Evolutionary conservation across 345 rosid species (phyloP), one percentile per base, ranked within the genome.

Genomic region (Corchorus capsularis): DNA sequence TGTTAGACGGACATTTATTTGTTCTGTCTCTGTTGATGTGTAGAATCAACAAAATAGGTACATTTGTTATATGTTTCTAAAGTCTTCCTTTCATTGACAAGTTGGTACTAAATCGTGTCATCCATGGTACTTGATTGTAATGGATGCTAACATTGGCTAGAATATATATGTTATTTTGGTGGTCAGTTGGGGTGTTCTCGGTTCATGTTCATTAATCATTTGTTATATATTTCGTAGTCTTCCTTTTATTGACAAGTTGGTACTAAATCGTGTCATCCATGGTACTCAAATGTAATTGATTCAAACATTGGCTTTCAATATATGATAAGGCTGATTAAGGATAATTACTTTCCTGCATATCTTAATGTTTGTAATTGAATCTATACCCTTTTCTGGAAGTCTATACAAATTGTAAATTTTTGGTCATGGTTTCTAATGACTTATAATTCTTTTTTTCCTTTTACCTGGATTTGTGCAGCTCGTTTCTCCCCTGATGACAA

Each of bases 401-500:
- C 55, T 59, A 27, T 46, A 47, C 43, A 0, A 27, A 39, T 7
- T 69, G 20, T 14, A 3, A 69, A 32, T 27, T 61, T 39, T 14
- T 7, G 61, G 53, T 35, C 10, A 19, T 55, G 22, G 2, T 17
- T 47, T 66, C 37, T 43, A 27, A 60, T 52, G 32, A 6, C 34
- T 1, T 46, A 12, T 47, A 34, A 35, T 46, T 47, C 1, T 37
- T 45, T 11, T 10, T 61, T 19, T 0, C 35, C 43, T 15, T 69
- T 64, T 55, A 59, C 56, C 1, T 50, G 41, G 71, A 14, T 22
- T 39, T 2, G 11, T 64, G 86, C 89, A 92, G 98, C 97, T 43
- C 92, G 97, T 47, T 93, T 93, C 86, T 92, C 95, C 9, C 98
- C 97, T 0, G 98, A 93, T 70, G 98, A 92, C 88, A 90, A 93